Percentiles rank a stretch among this genome's conserved stretches.
These are phyloP conservation scores for Nemania serpens DNA, from an alignment of 2,329 filamentous ascomycete species.

Conservation along the genomic window DNA sequence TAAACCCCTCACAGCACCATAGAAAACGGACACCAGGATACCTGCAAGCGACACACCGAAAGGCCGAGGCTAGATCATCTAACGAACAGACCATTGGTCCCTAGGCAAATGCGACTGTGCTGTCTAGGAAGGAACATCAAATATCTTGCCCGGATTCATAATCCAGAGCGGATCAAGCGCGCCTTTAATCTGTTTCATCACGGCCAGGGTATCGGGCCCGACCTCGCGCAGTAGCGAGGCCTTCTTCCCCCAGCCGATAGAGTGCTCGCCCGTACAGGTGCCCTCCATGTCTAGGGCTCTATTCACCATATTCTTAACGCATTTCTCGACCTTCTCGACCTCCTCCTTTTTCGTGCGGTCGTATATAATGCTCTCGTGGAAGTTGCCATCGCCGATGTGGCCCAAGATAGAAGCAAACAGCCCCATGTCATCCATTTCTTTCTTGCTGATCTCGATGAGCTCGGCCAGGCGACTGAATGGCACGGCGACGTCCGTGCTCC, in stretches of 20 bases:
- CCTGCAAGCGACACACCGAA: too few species aligned
- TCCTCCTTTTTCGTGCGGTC: conserved; percentile 71
- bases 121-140: conserved; percentile 60
- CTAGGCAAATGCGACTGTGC: conserved; percentile 1
- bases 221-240: conserved; percentile 78
- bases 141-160: conserved; percentile 91
- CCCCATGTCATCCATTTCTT: conserved; percentile 83
- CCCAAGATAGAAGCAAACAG: conserved; percentile 87
- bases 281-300: conserved; percentile 94
- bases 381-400: conserved; percentile 93
- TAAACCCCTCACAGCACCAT: too few species aligned
- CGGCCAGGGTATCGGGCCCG: conserved; percentile 75
- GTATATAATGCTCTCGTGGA: conserved; percentile 92
- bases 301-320: conserved; percentile 88
- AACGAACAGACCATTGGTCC: not conserved
- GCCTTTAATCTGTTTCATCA: conserved; percentile 85
- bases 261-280: conserved; percentile 88
- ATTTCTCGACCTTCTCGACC: conserved; percentile 74
- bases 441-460: conserved; percentile 82
- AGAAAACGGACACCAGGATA: too few species aligned
- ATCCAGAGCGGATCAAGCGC: conserved; percentile 85
- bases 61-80: too few species aligned
- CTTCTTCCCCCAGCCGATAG: conserved; percentile 86
- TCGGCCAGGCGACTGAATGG: conserved; percentile 76
- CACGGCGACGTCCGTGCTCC: conserved; percentile 85